These are phyloP conservation scores for Sungouiozyma ichnusensis DNA, from an alignment of 805 yeast species.

Conservation along the genomic window DNA sequence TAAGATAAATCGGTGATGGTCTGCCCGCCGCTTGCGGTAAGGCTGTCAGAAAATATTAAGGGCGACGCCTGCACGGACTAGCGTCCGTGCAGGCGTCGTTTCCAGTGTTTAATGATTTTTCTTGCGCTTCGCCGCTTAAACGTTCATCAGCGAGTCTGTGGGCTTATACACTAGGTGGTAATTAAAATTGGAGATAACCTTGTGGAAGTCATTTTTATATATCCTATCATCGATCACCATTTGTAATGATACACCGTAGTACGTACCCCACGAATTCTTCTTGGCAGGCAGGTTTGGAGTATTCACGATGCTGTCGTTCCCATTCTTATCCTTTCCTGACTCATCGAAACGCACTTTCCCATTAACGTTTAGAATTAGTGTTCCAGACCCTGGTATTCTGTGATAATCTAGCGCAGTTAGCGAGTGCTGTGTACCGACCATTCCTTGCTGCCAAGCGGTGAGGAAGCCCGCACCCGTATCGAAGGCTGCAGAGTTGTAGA, in stretches of 20 bases:
- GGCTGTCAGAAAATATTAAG: too few relatives aligned
- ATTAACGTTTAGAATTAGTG: slow-evolving; percentile 39
- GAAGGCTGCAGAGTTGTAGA: slow-evolving; percentile 25
- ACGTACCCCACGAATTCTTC: slow-evolving; percentile 54
- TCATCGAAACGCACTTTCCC: slow-evolving; percentile 68
- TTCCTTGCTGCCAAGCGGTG: slow-evolving; percentile 24
- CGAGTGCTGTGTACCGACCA: slow-evolving; percentile 45
- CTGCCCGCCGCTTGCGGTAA: too few relatives aligned
- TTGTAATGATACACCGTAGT: slow-evolving; percentile 57
- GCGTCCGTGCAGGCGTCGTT: too few relatives aligned
- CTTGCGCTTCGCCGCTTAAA: slow-evolving; percentile 1
- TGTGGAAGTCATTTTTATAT: slow-evolving; percentile 26
- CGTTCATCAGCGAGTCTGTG: slow-evolving; percentile 6
- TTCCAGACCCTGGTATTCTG: slow-evolving; percentile 53
- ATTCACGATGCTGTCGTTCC: slow-evolving; percentile 48
- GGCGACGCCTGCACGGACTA: too few relatives aligned
- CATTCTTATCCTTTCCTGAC: slow-evolving; percentile 55
- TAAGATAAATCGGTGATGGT: not conserved
- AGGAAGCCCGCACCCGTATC: slow-evolving; percentile 22
- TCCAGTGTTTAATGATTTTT: too few relatives aligned
- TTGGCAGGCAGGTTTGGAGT: slow-evolving; percentile 11
- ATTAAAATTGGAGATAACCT: slow-evolving; percentile 45
- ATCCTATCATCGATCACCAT: slow-evolving; percentile 45
- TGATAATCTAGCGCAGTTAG: slow-evolving; percentile 59
- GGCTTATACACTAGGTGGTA: slow-evolving; percentile 58